These are phyloP conservation scores for Stylosanthes scabra DNA, from an alignment of 331 rosid species.

Conservation along the genomic window DNA sequence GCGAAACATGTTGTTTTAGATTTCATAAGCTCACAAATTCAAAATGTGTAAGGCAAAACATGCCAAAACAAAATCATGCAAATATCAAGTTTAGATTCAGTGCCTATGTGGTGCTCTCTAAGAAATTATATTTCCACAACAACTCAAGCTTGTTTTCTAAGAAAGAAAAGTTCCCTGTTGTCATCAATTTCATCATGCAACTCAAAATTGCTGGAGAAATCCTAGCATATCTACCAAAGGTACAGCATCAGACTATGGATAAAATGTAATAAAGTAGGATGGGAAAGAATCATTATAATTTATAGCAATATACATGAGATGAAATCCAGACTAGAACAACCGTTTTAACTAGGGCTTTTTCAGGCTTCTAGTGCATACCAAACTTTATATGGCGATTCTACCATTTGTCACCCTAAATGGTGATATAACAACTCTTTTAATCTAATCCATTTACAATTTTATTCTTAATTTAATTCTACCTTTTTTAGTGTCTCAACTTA, in stretches of 20 bases:
- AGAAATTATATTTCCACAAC: neutral
- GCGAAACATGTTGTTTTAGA: slow-evolving; percentile 8
- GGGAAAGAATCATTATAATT: no score
- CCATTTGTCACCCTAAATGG: neutral
- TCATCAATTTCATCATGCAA: no score
- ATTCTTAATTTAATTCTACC: neutral
- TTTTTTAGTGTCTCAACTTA: neutral
- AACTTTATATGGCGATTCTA: neutral
- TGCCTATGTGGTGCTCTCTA: neutral
- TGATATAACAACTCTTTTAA: neutral
- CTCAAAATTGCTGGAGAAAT: no score
- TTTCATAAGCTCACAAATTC: slow-evolving; percentile 14
- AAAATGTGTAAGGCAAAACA: slow-evolving; percentile 21
- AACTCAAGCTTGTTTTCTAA: neutral
- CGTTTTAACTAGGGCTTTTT: neutral
- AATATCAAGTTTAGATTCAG: slow-evolving; percentile 7
- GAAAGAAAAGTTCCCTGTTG: no score
- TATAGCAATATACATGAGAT: no score
- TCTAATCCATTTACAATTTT: neutral
- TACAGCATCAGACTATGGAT: no score
- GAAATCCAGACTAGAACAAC: no score
- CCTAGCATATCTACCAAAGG: no score
- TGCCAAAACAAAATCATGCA: slow-evolving; percentile 11
- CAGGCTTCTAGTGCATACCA: neutral
- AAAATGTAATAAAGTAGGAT: no score